Evolutionary conservation across 495 filamentous ascomycete species (phyloP), one percentile per base, ranked within the genome.

Genomic region (Chaetomium fimeti): DNA sequence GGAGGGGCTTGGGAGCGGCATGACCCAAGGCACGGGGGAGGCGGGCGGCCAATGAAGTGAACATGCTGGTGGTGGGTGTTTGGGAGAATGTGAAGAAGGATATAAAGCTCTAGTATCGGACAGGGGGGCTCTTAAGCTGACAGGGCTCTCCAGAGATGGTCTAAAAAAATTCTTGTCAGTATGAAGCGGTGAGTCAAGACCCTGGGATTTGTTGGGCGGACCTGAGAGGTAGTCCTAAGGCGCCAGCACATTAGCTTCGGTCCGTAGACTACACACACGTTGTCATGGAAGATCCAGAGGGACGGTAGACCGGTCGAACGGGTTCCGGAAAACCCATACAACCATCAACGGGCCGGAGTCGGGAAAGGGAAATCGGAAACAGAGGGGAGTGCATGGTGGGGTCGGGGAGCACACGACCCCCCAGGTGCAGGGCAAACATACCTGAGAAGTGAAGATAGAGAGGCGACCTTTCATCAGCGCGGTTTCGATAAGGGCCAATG

Each of bases 71-170:
- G 59, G 22, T 11, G 18, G 57, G 61, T 66, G 63, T 60, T 60
- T 64, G 67, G 57, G 28, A 59, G 28, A 56, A 65, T 64, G 55
- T 66, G 58, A 66, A 66, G 66, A 62, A 67, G 59, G 49, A 40
- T 66, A 60, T 36, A 45, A 57, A 61, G 57, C 18, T 72, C 57
- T 62, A 56, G 65, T 67, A 64, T 63, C 64, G 62, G 58, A 58
- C 55, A 58, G 45, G 40, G 59, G 62, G 57, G 52, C 49, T 72
- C 69, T 76, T 76, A 79, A 72, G 73, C 71, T 70, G 74, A 76
- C 74, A 81, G 77, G 77, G 94, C 88, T 86, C 96, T 96, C 94
- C 94, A 98, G 83, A 98, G 87, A 83, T 98, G 94, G 85, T 97
- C 93, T 92, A 43, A 65, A 43, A 65, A 36, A 60, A 52, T 66